Evolutionary conservation across 2,329 filamentous ascomycete genomes (phyloP).

Genomic region (Falciphora oryzae): DNA sequence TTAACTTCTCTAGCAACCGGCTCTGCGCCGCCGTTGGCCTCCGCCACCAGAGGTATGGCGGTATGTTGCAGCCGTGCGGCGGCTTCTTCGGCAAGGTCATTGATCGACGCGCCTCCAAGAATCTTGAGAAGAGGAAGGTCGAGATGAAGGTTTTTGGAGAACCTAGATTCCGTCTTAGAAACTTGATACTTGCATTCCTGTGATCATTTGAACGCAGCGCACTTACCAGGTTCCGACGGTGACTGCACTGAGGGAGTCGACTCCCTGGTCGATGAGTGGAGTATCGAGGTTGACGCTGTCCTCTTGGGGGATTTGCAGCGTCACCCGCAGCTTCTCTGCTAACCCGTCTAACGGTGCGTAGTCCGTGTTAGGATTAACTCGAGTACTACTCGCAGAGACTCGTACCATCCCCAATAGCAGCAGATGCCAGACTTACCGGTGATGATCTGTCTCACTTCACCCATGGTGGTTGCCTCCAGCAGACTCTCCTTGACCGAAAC

Average conservation of each 20-base stretch:
- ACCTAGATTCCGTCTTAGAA: background rate
- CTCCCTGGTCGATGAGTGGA: conserved; percentile 3
- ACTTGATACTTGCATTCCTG: background rate
- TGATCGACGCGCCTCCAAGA: conserved; percentile 1
- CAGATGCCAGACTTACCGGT: background rate
- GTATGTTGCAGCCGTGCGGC: background rate
- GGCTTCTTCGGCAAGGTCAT: conserved; percentile 1
- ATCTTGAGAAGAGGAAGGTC: background rate
- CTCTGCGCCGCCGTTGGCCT: background rate
- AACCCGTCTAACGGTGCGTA: background rate
- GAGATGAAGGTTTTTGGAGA: conserved; percentile 2
- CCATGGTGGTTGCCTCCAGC: background rate
- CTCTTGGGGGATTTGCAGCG: conserved; percentile 3
- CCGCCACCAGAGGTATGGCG: conserved; percentile 3
- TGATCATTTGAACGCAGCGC: background rate
- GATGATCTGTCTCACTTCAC: background rate
- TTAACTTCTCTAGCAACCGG: background rate
- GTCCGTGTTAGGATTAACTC: background rate
- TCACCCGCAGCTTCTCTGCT: background rate
- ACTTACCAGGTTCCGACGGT: conserved; percentile 1
- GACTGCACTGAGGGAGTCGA: background rate
- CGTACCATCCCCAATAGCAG: background rate
- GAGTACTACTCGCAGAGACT: too few relatives aligned
- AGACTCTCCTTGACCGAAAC: background rate
- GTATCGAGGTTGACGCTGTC: conserved; percentile 1